phyloP scores from a whole-genome alignment of 805 yeast genomes.

The Wickerhamiella azymoides region DNA sequence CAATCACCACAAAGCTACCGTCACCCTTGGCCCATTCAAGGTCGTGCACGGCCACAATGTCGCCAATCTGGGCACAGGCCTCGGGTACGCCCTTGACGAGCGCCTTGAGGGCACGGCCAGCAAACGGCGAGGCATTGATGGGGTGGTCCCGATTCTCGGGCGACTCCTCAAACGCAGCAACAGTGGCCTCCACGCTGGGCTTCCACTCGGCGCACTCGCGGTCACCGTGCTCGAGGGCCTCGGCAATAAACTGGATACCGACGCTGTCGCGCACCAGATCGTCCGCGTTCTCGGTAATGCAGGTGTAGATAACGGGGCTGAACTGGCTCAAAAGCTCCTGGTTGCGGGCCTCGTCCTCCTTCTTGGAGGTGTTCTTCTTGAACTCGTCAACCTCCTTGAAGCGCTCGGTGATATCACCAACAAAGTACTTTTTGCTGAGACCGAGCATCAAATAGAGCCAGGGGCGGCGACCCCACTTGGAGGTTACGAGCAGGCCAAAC shows the following conservation, averaged over 20 bases:
- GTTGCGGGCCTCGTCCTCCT: conserved; percentile 67
- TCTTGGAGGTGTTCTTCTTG: conserved; percentile 63
- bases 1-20: conserved; percentile 71
- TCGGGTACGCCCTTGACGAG: conserved; percentile 27
- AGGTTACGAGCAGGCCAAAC: conserved; percentile 42
- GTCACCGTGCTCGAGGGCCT: conserved; percentile 48
- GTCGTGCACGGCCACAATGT: conserved; percentile 41
- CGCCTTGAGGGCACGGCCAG: conserved; percentile 17
- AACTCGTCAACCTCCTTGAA: conserved; percentile 46
- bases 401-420: conserved; percentile 49
- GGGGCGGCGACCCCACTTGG: conserved; percentile 80
- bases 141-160: conserved; percentile 53
- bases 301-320: conserved; percentile 48
- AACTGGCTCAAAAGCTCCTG: conserved; percentile 51
- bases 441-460: conserved; percentile 69
- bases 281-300: conserved; percentile 37
- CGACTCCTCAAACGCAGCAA: conserved; percentile 45
- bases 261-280: conserved; percentile 37
- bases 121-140: conserved; percentile 24
- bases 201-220: conserved; percentile 29
- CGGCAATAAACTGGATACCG: conserved; percentile 74
- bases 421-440: conserved; percentile 66
- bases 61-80: conserved; percentile 33
- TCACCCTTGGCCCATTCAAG: conserved; percentile 54
- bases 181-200: conserved; percentile 34